Base-by-base conservation (phyloP, 139 green algal genomes). In the Coelastrella sp. region DNA sequence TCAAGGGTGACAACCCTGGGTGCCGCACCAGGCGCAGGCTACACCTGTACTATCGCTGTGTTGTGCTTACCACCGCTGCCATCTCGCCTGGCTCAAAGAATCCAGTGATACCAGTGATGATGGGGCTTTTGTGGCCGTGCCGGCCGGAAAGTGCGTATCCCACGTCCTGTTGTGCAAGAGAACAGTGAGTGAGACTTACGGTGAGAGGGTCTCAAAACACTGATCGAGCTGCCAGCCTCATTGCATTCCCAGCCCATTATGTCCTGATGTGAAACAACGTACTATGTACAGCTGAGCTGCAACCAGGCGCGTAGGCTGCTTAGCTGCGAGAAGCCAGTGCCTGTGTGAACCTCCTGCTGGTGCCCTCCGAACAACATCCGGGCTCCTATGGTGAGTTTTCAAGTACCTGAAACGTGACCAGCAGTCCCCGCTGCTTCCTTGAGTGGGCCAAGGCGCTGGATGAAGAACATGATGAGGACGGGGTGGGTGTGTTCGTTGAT, bases 51-150 rank as follows among this genome's bases (percentile, higher is more conserved):
- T 20, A 4, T 35, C 12, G 56, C 8, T 66, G 35, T 49, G 35
- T 49, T 49, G 1, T 49, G 10, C 88, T 17, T 73, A 93, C 88
- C 91, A 93, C 73, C 7, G 91, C 91, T 19, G 91, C 87, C 88
- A 93, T 93, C 79, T 91, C 60, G 8, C 27, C 66, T 10, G 91
- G 85, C 79, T 93, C 85, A 25, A 92, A 93, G 85, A 60, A 91
- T 6, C 78, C 91, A 0, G 79, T 87, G 9, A 93, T 65, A 49
- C 74, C 80, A 10, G 87, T 73, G 6, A 93, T 87, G 79, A 93
- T 83, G 6, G 57, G 84, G 27, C 15, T 75, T 25, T 88, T 88
- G 6, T 61, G n/a, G 25, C 74, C 27, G 65, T 73, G 8, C n/a
- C 65, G 63, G 61, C 11, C 12, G n/a, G 78, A 17, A 20, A 83